Percentiles rank a stretch among this genome's conserved stretches.
phyloP scores from a whole-genome alignment of 192 early-diverging fungal species.

The Pilaira anomala region DNA sequence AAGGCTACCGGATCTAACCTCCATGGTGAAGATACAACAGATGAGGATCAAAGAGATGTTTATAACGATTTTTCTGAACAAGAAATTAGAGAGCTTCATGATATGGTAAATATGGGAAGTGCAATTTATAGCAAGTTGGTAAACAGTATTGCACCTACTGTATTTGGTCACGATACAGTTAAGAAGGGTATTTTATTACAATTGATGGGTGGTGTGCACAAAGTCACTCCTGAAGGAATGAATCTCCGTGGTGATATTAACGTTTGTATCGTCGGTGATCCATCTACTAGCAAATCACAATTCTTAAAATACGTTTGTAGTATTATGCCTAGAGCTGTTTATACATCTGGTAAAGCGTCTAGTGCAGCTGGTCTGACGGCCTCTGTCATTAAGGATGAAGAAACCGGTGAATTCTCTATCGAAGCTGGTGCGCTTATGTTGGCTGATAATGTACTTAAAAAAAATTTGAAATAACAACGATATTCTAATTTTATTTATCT shows the following conservation, averaged over 20 bases:
- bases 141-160: slow-evolving; percentile 81
- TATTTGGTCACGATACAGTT: slow-evolving; percentile 92
- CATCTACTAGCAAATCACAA: slow-evolving; percentile 92
- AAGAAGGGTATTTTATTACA: slow-evolving; percentile 95
- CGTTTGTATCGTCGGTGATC: slow-evolving; percentile 96
- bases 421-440: slow-evolving; percentile 98
- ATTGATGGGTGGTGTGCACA: slow-evolving; percentile 94
- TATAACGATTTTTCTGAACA: slow-evolving; percentile 61
- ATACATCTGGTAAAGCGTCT: slow-evolving; percentile 95
- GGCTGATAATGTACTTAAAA: slow-evolving; percentile 79
- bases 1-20: slow-evolving; percentile 34
- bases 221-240: slow-evolving; percentile 88
- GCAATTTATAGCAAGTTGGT: slow-evolving; percentile 77
- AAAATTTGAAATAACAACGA: neutral
- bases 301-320: slow-evolving; percentile 88
- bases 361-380: slow-evolving; percentile 96
- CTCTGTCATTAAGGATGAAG: slow-evolving; percentile 92
- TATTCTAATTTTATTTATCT: slow-evolving; percentile 2
- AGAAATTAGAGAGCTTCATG: slow-evolving; percentile 74
- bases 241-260: slow-evolving; percentile 96
- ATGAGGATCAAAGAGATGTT: slow-evolving; percentile 62
- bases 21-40: slow-evolving; percentile 57
- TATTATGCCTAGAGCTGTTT: slow-evolving; percentile 90
- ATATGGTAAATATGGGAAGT: slow-evolving; percentile 60
- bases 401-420: slow-evolving; percentile 95